Base-by-base conservation (phyloP, 169 alveolate genomes). In the Plasmodium chabaudi region DNA sequence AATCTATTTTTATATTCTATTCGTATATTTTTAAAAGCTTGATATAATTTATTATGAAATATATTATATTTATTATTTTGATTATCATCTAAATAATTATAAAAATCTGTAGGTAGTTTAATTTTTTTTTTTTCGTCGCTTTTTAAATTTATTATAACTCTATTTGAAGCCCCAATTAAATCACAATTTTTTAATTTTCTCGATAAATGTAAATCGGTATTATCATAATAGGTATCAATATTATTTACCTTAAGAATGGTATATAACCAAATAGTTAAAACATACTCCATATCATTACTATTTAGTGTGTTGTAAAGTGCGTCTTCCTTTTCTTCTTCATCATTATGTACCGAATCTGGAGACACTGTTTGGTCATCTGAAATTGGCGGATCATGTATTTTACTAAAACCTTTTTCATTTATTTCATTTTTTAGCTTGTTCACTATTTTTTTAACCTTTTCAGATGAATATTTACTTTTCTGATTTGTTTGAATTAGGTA, bases 141-240 rank as follows among this genome's bases (percentile, higher is more conserved):
- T 55, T 27, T 77, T 42, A 77, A 56, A 55, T 77, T 77, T 63
- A 77, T 77, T 9, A 77, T 77, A 49, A 77, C 57, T 64, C 88
- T 49, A 25, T 77, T 77, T n/a, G 75, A 64, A 19, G 25, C 88
- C 49, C 88, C 88, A 49, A 77, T 77, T 15, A 77, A 47, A 44
- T 77, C 88, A 44, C 88, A 77, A 64, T 77, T 63, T 77, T 77
- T 77, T 57, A 77, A 39, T 23, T 77, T 77, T 44, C 88, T 67
- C 17, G 88, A 77, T 44, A 77, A 56, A 68, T 77, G 88, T 25
- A 77, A 64, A 64, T 77, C 88, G 0, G 88, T 77, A 21, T 77
- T 75, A 10, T 77, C 88, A 57, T 63, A 77, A 53, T 77, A 77
- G 9, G 23, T 61, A n/a, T 77, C 88, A 13, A 77, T 68, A 46